Conservation (phyloP, 306 rosid genomes). For the Inga oerstediana region DNA sequence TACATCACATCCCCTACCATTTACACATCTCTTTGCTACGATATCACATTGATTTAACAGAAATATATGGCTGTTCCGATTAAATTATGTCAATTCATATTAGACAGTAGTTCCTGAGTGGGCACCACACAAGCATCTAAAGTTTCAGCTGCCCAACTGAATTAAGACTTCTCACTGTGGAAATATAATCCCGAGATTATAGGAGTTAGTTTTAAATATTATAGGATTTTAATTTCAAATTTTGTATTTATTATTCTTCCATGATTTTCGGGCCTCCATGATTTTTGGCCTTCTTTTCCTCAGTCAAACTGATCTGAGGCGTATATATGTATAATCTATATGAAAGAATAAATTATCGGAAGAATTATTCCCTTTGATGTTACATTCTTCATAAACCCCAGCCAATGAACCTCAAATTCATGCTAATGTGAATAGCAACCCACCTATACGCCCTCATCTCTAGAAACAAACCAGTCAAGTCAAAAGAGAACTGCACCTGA, state of each 20-base stretch:
- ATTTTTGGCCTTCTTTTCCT: too few relatives aligned
- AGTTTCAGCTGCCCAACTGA: constrained; percentile 16
- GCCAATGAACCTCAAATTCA: constrained; percentile 34
- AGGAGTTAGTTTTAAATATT: too few relatives aligned
- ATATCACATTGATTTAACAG: background rate
- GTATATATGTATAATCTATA: too few relatives aligned
- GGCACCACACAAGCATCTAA: constrained; percentile 19
- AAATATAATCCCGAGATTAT: too few relatives aligned
- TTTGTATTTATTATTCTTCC: too few relatives aligned
- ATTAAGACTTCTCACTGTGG: background rate
- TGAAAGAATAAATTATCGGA: too few relatives aligned
- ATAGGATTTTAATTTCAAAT: too few relatives aligned
- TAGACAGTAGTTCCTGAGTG: background rate
- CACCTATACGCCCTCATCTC: background rate
- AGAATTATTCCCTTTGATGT: too few relatives aligned
- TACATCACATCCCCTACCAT: background rate
- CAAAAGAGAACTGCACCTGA: constrained; percentile 61
- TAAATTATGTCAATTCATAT: background rate
- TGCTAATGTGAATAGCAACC: constrained; percentile 16
- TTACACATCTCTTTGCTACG: background rate
- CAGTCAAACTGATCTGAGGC: too few relatives aligned
- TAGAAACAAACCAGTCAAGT: constrained; percentile 18
- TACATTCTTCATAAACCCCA: constrained; percentile 5
- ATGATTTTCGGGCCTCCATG: too few relatives aligned
- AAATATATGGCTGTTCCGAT: background rate